Base-by-base conservation (phyloP, 2,329 filamentous ascomycete genomes). In the Neurospora crassa region DNA sequence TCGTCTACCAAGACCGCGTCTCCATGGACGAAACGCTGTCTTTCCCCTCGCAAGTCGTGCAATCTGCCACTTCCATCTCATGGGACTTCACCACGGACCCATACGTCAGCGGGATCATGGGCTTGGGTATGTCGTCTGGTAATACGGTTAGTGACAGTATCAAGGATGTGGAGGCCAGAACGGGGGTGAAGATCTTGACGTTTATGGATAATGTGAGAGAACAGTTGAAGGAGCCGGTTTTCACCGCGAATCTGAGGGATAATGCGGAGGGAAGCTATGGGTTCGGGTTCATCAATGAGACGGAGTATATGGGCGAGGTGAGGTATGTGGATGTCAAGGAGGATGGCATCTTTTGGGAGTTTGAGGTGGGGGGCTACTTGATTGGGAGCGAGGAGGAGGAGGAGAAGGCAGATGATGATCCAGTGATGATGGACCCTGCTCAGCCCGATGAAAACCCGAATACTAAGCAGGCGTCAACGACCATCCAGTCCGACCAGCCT, bases 401-500 rank as follows among this genome's bases (percentile, higher is more conserved):
- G 76, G 4, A 45, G 71, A 20, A 12, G 42, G 42, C 6, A 45
- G 43, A 45, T 11, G 18, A 45, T 8, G 42, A 45, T 18, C n/a
- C 43, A n/a, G 43, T 11, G 18, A 6, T 12, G 18, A 20, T n/a
- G n/a, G n/a, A 45, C 5, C 18, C 43, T 20, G 43, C n/a, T 20
- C 45, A 24, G 29, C 10, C 74, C 79, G 67, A 76, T 72, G 12
- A 84, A 84, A 10, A 88, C 88, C 84, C 84, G n/a, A 87, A 89
- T 8, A 11, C 24, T 1, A 29, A 37, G 24, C 7, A 63, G 16
- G 4, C 18, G 6, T 63, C 24, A 37, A 63, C 29, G 1, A 37
- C 53, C 24, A 63, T n/a, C 29, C 53, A 63, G 29, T 8, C 53
- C 5, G 8, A 37, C 16, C 53, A 37, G 6, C 29, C 53, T 8